Percentiles rank a stretch among this genome's conserved stretches.
Conservation (phyloP, 306 rosid species). For the Cicer chorassanicum region DNA sequence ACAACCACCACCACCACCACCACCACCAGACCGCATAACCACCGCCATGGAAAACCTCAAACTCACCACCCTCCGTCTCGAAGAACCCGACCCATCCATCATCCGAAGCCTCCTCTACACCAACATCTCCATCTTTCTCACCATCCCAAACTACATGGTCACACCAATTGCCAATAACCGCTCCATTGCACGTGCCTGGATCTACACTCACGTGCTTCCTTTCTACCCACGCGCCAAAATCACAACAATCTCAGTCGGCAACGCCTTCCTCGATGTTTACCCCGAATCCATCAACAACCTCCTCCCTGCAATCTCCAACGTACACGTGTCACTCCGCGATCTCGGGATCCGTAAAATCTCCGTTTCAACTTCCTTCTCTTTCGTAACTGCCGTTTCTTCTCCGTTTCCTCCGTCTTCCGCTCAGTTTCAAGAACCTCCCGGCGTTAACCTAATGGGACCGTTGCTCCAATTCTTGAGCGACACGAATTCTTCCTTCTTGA, state of each 20-base stretch:
- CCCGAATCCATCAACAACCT: constrained; percentile 52
- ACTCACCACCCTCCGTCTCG: constrained; percentile 63
- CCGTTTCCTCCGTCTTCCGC: constrained; percentile 88
- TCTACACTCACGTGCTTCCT: constrained; percentile 70
- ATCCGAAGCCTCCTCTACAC: constrained; percentile 73
- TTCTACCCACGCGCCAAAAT: constrained; percentile 86
- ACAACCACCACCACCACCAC: constrained; percentile 16
- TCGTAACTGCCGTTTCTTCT: constrained; percentile 52
- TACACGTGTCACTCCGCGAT: constrained; percentile 65
- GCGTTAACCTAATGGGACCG: constrained; percentile 51
- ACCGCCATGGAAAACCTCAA: constrained; percentile 50
- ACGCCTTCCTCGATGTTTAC: constrained; percentile 57
- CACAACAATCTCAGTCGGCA: constrained; percentile 81
- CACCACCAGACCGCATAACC: constrained; percentile 41
- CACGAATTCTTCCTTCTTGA: constrained; percentile 83
- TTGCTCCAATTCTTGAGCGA: constrained; percentile 73
- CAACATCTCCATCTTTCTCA: constrained; percentile 68
- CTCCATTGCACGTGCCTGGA: constrained; percentile 69
- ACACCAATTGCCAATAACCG: constrained; percentile 69
- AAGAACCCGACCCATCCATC: constrained; percentile 60
- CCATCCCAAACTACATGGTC: constrained; percentile 71
- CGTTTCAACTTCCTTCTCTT: constrained; percentile 84
- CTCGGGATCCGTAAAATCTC: constrained; percentile 72
- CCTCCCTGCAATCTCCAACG: constrained; percentile 73
- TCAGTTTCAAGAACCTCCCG: constrained; percentile 54